A percentile compares a stretch with the other conserved stretches of the same genome.
Evolutionary conservation across 805 yeast species (phyloP).

Genomic region (Zygosaccharomyces bisporus): DNA sequence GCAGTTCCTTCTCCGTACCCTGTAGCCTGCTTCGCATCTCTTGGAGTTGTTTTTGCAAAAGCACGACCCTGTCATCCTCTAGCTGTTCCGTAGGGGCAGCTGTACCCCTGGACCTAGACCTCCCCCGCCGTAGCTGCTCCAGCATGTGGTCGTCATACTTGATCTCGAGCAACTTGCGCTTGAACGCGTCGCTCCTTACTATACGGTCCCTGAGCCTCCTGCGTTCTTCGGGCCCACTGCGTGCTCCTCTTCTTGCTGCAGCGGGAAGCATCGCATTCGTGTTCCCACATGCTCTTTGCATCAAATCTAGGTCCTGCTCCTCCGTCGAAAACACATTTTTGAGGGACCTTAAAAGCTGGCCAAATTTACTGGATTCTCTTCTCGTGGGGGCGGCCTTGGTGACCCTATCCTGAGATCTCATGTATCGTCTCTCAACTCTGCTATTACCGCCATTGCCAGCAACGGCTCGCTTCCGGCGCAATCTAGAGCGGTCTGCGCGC

Average conservation of each 20-base stretch:
- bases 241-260: constrained; percentile 5
- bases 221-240: constrained; percentile 12
- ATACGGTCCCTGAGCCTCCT: constrained; percentile 22
- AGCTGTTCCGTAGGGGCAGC: neutral
- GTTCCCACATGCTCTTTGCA: constrained; percentile 24
- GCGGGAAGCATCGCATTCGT: constrained; percentile 12
- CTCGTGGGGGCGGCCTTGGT: constrained; percentile 2
- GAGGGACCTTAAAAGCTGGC: constrained; percentile 9
- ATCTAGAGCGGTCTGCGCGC: constrained; percentile 6
- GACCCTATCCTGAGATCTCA: constrained; percentile 1
- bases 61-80: constrained; percentile 20
- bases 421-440: constrained; percentile 5
- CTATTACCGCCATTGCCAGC: constrained; percentile 11
- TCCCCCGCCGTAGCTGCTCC: constrained; percentile 25
- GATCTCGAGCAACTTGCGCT: constrained; percentile 26
- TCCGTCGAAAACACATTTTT: constrained; percentile 22
- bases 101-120: constrained; percentile 11
- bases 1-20: constrained; percentile 19
- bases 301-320: constrained; percentile 20
- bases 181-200: constrained; percentile 30
- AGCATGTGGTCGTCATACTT: constrained; percentile 30
- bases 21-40: constrained; percentile 16
- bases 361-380: constrained; percentile 4
- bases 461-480: constrained; percentile 11
- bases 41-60: constrained; percentile 18